Base-by-base conservation (phyloP, 2,329 filamentous ascomycete genomes). In the Pseudodiploospora longispora region DNA sequence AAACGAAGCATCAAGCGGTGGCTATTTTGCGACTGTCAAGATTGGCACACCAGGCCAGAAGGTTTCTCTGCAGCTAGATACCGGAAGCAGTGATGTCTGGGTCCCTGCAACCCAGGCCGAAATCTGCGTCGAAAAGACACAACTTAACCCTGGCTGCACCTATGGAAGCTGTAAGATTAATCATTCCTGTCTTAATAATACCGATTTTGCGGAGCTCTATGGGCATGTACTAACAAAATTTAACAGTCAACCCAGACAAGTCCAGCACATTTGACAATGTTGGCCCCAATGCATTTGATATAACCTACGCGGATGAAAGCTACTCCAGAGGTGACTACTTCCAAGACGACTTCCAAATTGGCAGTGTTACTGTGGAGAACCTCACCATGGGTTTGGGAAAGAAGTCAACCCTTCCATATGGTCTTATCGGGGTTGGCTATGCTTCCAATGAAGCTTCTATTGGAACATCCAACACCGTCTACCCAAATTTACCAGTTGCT, bases 71-170 rank as follows among this genome's bases (percentile, higher is more conserved):
- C 76, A 81, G 57, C 67, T 83, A 37, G 80, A 83, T 59, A 83
- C 80, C 1, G 80, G 79, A 36, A 82, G 77, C 54, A 81, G 77
- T 48, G 80, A 84, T 61, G 71, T 79, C 27, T 83, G 80, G 80
- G 70, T 83, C 34, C 70, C 73, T 10, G 59, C 61, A 36, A 59
- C 53, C 46, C 40, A 43, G 5, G 61, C 70, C 2, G 48, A 47
- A 31, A 64, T 72, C 9, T 78, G 74, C 55, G 47, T 59, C 10
- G 47, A 52, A 6, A 48, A 47, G 6, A 41, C 49, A 12, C 41
- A 35, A 8, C 48, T 47, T 2, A 48, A 48, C 27, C 47, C 47
- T 6, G 66, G 66, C 6, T 74, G 71, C 47, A 56, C 57, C 10
- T 54, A 69, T 36, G 72, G 74, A 48, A 67, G 62, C 46, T 77